phyloP scores from a whole-genome alignment of 176 grass and related monocot genomes.

The Areca catechu region DNA sequence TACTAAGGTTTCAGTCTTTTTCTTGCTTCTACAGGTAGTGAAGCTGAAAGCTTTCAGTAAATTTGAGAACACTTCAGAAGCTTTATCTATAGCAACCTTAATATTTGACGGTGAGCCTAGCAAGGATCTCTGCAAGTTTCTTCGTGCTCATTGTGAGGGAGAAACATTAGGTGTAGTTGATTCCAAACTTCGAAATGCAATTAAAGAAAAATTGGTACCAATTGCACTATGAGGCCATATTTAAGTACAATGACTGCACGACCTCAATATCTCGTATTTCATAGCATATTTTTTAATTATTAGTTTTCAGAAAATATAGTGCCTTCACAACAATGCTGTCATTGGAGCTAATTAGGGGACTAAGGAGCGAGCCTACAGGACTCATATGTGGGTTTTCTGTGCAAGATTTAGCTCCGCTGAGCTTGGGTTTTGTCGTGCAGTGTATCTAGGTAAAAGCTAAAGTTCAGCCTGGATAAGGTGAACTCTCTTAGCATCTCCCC shows the following conservation, averaged over 20 bases:
- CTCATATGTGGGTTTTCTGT: slow-evolving; percentile 66
- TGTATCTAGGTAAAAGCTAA: slow-evolving; percentile 87
- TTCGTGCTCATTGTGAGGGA: slow-evolving; percentile 64
- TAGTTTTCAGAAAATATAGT: slow-evolving; percentile 71
- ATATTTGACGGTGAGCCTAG: slow-evolving; percentile 86
- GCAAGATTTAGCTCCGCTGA: slow-evolving; percentile 83
- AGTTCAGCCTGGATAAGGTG: slow-evolving; percentile 93
- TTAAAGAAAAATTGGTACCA: slow-evolving; percentile 74
- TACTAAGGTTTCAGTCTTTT: not conserved
- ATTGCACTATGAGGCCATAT: not conserved
- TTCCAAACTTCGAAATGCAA: slow-evolving; percentile 76
- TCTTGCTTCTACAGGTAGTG: slow-evolving; percentile 43
- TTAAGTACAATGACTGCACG: not conserved
- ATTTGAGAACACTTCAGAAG: slow-evolving; percentile 91
- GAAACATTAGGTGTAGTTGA: slow-evolving; percentile 82
- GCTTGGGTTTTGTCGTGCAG: slow-evolving; percentile 69
- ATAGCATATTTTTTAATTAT: not conserved
- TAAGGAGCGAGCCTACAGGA: slow-evolving; percentile 55
- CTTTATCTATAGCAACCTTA: slow-evolving; percentile 61
- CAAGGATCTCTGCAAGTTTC: slow-evolving; percentile 76
- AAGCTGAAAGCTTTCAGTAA: slow-evolving; percentile 95
- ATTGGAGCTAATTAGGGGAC: slow-evolving; percentile 85
- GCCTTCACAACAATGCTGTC: slow-evolving; percentile 66
- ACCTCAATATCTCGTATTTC: not conserved
- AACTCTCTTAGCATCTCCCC: not conserved